Conservation (phyloP, 2,329 filamentous ascomycete genomes). For the Colletotrichum sidae region DNA sequence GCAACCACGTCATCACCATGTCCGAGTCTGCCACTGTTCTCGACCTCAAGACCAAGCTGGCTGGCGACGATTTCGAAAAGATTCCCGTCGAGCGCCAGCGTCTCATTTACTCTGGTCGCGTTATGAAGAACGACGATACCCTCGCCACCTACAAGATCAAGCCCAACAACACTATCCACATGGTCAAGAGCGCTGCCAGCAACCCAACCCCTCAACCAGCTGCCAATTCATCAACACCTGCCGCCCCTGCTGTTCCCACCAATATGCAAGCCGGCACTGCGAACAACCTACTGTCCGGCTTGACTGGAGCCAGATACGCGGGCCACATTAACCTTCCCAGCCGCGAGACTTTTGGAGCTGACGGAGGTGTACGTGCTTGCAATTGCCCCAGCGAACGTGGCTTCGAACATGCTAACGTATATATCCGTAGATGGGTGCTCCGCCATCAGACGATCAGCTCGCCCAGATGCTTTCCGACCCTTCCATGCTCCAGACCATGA, state of each 20-base stretch:
- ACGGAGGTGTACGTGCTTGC: slow-evolving; percentile 82
- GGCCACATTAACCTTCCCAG: slow-evolving; percentile 91
- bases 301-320: slow-evolving; percentile 94
- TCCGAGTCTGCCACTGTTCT: slow-evolving; percentile 79
- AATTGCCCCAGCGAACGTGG: background rate
- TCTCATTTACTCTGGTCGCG: slow-evolving; percentile 95
- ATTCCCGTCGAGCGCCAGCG: slow-evolving; percentile 90
- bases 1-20: slow-evolving; percentile 86
- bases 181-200: slow-evolving; percentile 96
- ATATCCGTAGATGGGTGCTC: slow-evolving; percentile 82
- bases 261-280: slow-evolving; percentile 87
- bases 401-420: slow-evolving; percentile 39
- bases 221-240: slow-evolving; percentile 54
- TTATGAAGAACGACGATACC: slow-evolving; percentile 94
- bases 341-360: slow-evolving; percentile 89
- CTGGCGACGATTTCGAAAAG: slow-evolving; percentile 84
- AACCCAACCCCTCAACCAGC: slow-evolving; percentile 67
- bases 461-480: slow-evolving; percentile 90
- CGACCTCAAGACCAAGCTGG: slow-evolving; percentile 91
- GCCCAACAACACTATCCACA: slow-evolving; percentile 92
- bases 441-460: slow-evolving; percentile 83
- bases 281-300: slow-evolving; percentile 88
- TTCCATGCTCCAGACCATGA: slow-evolving; percentile 86
- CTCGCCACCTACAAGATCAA: slow-evolving; percentile 93
- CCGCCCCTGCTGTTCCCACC: slow-evolving; percentile 72